Conservation (phyloP, 768 basidiomycete species). For the Russula abietina region DNA sequence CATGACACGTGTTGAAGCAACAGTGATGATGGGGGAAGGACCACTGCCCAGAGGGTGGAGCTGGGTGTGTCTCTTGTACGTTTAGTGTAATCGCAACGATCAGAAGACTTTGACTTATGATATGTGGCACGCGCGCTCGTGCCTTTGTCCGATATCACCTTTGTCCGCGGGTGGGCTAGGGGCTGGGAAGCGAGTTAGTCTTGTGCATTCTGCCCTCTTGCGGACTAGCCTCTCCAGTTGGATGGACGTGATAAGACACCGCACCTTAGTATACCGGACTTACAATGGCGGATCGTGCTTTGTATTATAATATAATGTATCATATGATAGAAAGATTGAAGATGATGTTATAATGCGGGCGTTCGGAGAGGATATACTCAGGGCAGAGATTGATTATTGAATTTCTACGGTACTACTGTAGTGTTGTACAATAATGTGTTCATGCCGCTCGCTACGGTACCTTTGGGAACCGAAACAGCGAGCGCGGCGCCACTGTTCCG, state of each 20-base stretch:
- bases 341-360: slow-evolving; percentile 12
- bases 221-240: background rate
- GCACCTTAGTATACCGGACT: background rate
- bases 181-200: background rate
- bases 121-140: slow-evolving; percentile 12
- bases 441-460: background rate
- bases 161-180: background rate
- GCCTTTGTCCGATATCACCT: background rate
- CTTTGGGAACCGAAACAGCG: background rate
- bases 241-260: background rate
- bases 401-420: no score
- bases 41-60: no score
- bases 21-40: background rate
- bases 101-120: background rate
- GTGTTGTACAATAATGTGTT: no score
- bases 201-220: background rate
- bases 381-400: background rate
- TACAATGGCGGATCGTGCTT: background rate
- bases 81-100: slow-evolving; percentile 10
- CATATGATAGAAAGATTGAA: background rate
- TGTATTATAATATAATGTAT: background rate
- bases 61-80: slow-evolving; percentile 8
- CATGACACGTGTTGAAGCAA: slow-evolving; percentile 28
- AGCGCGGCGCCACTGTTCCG: background rate
- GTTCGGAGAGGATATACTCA: background rate